Conservation (phyloP, 192 early-diverging fungal species). For the Oehlia diaphana region DNA sequence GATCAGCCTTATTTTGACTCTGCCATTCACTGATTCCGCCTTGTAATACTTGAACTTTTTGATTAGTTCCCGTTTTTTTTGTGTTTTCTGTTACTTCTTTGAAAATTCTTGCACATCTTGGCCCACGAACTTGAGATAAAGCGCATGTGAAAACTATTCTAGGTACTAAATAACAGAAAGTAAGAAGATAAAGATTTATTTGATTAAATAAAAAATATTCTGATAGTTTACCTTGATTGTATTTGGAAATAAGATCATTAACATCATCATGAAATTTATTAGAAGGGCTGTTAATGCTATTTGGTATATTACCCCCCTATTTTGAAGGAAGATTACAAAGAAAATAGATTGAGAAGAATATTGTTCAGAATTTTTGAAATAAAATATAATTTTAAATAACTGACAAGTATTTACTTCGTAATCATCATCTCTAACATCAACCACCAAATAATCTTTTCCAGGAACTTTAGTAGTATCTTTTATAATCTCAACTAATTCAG, state of each 20-base stretch:
- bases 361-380: too few species aligned
- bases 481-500: conserved; percentile 56
- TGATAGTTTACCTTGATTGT: conserved; percentile 32
- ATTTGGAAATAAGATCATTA: conserved; percentile 47
- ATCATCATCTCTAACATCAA: conserved; percentile 73
- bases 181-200: not conserved
- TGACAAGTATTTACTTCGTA: conserved; percentile 33
- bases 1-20: conserved; percentile 51
- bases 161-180: conserved; percentile 46
- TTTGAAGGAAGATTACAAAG: not conserved
- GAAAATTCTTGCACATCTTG: conserved; percentile 70
- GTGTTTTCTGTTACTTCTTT: conserved; percentile 45
- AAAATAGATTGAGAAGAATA: too few species aligned
- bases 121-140: conserved; percentile 80
- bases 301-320: conserved; percentile 79
- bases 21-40: conserved; percentile 73
- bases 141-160: conserved; percentile 85
- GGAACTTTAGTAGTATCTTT: conserved; percentile 56
- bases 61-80: conserved; percentile 22
- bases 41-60: conserved; percentile 59
- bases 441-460: conserved; percentile 69
- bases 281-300: conserved; percentile 74
- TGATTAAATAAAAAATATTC: not conserved
- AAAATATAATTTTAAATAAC: too few species aligned
- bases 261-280: conserved; percentile 53